Conservation (phyloP, 768 basidiomycete genomes). For the Panaeolus cyanescens region DNA sequence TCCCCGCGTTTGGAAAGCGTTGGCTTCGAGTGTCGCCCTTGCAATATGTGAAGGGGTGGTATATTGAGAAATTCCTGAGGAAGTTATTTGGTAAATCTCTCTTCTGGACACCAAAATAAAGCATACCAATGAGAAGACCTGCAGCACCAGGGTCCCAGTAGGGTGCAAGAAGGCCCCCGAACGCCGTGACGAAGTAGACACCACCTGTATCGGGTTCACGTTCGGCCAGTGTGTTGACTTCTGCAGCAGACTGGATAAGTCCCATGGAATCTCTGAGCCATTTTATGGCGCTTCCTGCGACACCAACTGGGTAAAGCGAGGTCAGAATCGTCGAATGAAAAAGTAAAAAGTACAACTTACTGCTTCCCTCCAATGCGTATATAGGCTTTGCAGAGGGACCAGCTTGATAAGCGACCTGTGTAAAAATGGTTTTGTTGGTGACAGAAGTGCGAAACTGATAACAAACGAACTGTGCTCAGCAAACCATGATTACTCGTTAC, state of each 20-base stretch:
- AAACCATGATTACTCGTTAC: constrained; percentile 87
- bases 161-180: constrained; percentile 93
- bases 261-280: constrained; percentile 94
- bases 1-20: constrained; percentile 93
- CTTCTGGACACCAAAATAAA: not conserved
- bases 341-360: constrained; percentile 44
- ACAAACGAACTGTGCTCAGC: constrained; percentile 71
- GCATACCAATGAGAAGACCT: constrained; percentile 76
- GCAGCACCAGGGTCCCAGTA: constrained; percentile 97
- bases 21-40: constrained; percentile 94
- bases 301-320: constrained; percentile 59
- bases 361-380: constrained; percentile 94
- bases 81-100: not conserved
- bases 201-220: constrained; percentile 82
- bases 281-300: constrained; percentile 94
- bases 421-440: constrained; percentile 2
- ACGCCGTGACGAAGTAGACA: constrained; percentile 95
- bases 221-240: constrained; percentile 85
- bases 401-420: constrained; percentile 86
- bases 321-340: constrained; percentile 1
- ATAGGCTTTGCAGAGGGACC: constrained; percentile 77
- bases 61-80: constrained; percentile 74
- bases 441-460: not conserved
- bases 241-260: constrained; percentile 75
- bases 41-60: constrained; percentile 93